Conservation (phyloP, 805 yeast species). For the Monosporozyma siamensis region DNA sequence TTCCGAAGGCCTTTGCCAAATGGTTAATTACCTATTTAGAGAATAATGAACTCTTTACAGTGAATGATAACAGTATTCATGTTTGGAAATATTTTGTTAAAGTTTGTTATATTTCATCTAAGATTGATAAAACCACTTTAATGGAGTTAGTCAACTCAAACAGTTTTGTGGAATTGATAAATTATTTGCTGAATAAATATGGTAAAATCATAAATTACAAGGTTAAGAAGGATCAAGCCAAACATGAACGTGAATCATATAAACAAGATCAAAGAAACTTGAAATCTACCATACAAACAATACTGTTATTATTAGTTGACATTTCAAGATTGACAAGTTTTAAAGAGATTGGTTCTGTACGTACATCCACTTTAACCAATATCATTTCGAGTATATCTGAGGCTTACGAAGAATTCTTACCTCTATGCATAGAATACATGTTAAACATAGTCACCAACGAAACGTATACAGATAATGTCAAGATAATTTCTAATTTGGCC, state of each 20-base stretch:
- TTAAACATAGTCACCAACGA: not conserved
- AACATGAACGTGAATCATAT: not conserved
- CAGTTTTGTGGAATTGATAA: conserved; percentile 10
- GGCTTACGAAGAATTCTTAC: not conserved
- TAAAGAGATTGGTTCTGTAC: not conserved
- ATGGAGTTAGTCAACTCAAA: conserved; percentile 9
- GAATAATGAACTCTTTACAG: conserved; percentile 8
- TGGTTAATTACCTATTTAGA: conserved; percentile 1
- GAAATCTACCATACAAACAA: conserved; percentile 4
- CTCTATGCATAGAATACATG: not conserved
- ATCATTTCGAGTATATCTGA: not conserved
- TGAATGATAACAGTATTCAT: conserved; percentile 12
- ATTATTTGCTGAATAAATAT: conserved; percentile 6
- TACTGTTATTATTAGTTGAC: conserved; percentile 3
- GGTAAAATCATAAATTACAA: not conserved
- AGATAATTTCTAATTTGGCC: conserved; percentile 2
- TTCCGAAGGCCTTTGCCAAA: conserved; percentile 1
- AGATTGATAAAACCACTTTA: conserved; percentile 13
- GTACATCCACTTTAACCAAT: not conserved
- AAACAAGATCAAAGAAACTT: conserved; percentile 3
- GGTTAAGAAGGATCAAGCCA: not conserved
- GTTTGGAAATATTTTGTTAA: conserved; percentile 27
- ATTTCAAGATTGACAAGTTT: not conserved
- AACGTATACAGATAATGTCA: not conserved
- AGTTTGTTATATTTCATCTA: conserved; percentile 19